Conservation (phyloP, 2,329 filamentous ascomycete species). For the Drechslerella dactyloides region DNA sequence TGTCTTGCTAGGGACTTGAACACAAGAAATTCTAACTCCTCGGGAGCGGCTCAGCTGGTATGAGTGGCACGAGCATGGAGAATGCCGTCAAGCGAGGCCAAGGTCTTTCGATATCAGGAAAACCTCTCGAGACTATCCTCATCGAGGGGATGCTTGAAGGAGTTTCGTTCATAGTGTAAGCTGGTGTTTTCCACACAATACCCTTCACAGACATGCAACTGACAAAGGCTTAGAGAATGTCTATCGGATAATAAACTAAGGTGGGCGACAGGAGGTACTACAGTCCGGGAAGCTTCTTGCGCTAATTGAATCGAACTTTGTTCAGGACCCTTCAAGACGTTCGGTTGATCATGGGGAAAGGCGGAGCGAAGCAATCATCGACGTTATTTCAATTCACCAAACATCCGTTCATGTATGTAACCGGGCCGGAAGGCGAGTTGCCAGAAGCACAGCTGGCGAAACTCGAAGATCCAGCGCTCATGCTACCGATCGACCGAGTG, state of each 20-base stretch:
- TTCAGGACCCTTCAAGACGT: conserved; percentile 75
- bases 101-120: conserved; percentile 76
- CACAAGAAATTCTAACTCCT: not conserved
- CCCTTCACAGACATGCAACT: conserved; percentile 24
- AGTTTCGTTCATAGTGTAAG: conserved; percentile 72
- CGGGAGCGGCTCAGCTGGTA: conserved; percentile 64
- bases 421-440: conserved; percentile 31
- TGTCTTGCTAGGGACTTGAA: not conserved
- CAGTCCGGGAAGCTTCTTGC: conserved; percentile 56
- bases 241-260: conserved; percentile 54
- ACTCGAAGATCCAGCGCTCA: conserved; percentile 35
- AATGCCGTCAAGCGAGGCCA: conserved; percentile 85
- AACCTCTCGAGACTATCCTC: conserved; percentile 75
- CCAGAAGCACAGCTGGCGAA: conserved; percentile 28
- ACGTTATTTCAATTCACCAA: conserved; percentile 85
- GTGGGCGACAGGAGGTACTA: conserved; percentile 36
- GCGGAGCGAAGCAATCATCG: conserved; percentile 72
- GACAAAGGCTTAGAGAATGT: conserved; percentile 49
- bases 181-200: not conserved
- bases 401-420: conserved; percentile 64
- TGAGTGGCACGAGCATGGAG: conserved; percentile 85
- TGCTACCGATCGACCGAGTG: conserved; percentile 40
- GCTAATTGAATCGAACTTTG: conserved; percentile 85
- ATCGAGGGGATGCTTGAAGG: conserved; percentile 80
- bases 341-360: conserved; percentile 72